phyloP scores from a whole-genome alignment of 192 early-diverging fungal species.

The Phlyctochytrium planicorne region DNA sequence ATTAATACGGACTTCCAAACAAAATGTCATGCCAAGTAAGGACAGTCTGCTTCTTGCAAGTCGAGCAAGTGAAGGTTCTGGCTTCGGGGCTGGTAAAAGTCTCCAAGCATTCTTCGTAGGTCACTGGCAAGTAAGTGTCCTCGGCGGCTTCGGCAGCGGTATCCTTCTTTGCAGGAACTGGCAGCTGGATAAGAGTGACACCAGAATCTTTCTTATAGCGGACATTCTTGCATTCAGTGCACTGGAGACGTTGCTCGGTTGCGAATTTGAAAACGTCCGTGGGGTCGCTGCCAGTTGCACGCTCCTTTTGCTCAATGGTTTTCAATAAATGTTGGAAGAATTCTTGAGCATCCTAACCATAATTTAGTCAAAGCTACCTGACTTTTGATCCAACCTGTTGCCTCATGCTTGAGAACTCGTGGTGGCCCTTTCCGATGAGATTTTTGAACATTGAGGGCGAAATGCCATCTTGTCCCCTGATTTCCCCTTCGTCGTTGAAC shows the following conservation, averaged over 20 bases:
- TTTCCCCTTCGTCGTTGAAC: slow-evolving; percentile 54
- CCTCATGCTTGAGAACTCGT: slow-evolving; percentile 96
- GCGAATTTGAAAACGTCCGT: slow-evolving; percentile 76
- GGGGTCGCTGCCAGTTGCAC: slow-evolving; percentile 64
- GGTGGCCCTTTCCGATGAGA: slow-evolving; percentile 81
- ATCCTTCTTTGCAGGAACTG: slow-evolving; percentile 71
- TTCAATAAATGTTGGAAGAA: slow-evolving; percentile 81
- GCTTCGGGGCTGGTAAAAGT: slow-evolving; percentile 62
- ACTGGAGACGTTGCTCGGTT: slow-evolving; percentile 84
- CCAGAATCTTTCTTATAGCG: slow-evolving; percentile 61
- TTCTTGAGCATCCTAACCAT: slow-evolving; percentile 80
- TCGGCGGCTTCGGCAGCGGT: slow-evolving; percentile 62
- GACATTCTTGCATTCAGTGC: slow-evolving; percentile 77
- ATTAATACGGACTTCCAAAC: neutral
- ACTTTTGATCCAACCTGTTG: slow-evolving; percentile 83
- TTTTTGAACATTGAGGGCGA: slow-evolving; percentile 89
- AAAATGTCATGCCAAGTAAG: slow-evolving; percentile 32
- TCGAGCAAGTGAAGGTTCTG: slow-evolving; percentile 78
- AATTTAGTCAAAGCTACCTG: slow-evolving; percentile 5
- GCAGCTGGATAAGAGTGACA: slow-evolving; percentile 50
- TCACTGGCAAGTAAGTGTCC: slow-evolving; percentile 48
- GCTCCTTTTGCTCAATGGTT: slow-evolving; percentile 76
- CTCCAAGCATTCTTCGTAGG: slow-evolving; percentile 68
- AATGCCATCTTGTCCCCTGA: slow-evolving; percentile 80
- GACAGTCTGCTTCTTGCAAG: slow-evolving; percentile 29